Conservation (phyloP, 2,329 filamentous ascomycete genomes). For the Aureobasidium sp. region DNA sequence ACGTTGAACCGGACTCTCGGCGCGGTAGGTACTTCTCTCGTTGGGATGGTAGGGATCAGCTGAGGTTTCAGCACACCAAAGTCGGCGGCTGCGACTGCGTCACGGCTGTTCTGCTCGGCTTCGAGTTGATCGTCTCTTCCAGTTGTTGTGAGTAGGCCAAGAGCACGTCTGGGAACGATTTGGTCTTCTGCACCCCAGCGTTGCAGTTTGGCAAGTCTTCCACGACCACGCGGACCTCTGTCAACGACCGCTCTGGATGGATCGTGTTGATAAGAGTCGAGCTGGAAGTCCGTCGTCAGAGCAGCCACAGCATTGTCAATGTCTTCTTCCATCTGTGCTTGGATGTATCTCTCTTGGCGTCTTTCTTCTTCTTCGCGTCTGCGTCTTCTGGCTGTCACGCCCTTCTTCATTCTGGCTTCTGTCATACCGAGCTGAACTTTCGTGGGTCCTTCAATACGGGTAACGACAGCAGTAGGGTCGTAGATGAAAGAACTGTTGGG, state of each 20-base stretch:
- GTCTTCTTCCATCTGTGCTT: conserved; percentile 16
- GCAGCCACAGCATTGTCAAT: conserved; percentile 16
- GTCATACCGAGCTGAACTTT: conserved; percentile 17
- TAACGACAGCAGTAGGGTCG: conserved; percentile 14
- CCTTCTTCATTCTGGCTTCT: conserved; percentile 16
- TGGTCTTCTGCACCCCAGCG: conserved; percentile 13
- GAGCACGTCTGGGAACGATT: not conserved
- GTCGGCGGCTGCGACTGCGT: conserved; percentile 1
- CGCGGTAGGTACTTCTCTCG: not conserved
- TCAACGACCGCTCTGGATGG: conserved; percentile 16
- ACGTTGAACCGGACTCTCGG: not conserved
- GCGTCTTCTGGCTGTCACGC: conserved; percentile 7
- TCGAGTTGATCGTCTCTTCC: not conserved
- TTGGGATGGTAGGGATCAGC: not conserved
- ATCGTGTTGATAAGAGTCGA: conserved; percentile 21
- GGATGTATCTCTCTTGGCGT: conserved; percentile 14
- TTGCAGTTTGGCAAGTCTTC: conserved; percentile 15
- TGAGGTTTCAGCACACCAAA: conserved; percentile 12
- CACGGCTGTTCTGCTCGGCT: conserved; percentile 9
- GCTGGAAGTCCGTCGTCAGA: conserved; percentile 18
- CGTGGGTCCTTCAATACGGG: not conserved
- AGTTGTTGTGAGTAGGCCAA: conserved; percentile 14
- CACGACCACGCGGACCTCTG: conserved; percentile 16
- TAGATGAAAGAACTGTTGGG: conserved; percentile 22
- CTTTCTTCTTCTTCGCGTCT: conserved; percentile 16